These are phyloP conservation scores for Nicotiana sylvestris DNA, from an alignment of 257 asterid genomes.

Conservation along the genomic window DNA sequence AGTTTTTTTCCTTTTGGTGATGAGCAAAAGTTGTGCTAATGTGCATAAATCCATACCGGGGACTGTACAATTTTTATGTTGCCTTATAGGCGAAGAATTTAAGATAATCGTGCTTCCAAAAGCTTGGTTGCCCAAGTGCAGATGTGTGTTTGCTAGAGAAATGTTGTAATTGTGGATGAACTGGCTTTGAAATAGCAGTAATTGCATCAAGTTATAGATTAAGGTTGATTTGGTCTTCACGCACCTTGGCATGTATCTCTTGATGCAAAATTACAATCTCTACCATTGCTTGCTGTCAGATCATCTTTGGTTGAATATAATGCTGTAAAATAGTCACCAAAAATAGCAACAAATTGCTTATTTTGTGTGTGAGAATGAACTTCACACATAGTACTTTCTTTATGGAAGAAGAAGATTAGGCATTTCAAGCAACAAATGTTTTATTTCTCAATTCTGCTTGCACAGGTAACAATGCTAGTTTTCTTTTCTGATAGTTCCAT, in stretches of 20 bases:
- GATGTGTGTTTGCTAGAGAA: not conserved
- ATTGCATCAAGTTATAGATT: not conserved
- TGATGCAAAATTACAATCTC: not conserved
- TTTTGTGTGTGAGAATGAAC: not conserved
- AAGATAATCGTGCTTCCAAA: not conserved
- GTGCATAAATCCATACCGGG: not conserved
- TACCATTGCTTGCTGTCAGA: not conserved
- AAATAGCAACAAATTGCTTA: slow-evolving; percentile 9
- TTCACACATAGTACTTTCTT: not conserved
- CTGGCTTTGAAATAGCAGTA: not conserved
- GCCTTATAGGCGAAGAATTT: not conserved
- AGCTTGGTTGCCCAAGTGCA: not conserved
- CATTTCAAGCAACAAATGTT: not conserved
- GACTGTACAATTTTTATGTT: not conserved
- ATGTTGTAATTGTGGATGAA: not conserved
- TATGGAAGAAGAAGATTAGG: not conserved
- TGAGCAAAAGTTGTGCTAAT: not conserved
- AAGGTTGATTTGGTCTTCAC: not conserved
- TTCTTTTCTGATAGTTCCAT: not conserved
- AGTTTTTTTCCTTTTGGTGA: not conserved
- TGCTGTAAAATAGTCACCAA: slow-evolving; percentile 1
- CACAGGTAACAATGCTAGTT: not conserved
- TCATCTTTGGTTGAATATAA: not conserved
- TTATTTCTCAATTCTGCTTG: not conserved
- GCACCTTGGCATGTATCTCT: slow-evolving; percentile 1